Evolutionary conservation across 2,329 filamentous ascomycete species (phyloP), one percentile per base, ranked within the genome.

Genomic region (Neonectria coccinea): DNA sequence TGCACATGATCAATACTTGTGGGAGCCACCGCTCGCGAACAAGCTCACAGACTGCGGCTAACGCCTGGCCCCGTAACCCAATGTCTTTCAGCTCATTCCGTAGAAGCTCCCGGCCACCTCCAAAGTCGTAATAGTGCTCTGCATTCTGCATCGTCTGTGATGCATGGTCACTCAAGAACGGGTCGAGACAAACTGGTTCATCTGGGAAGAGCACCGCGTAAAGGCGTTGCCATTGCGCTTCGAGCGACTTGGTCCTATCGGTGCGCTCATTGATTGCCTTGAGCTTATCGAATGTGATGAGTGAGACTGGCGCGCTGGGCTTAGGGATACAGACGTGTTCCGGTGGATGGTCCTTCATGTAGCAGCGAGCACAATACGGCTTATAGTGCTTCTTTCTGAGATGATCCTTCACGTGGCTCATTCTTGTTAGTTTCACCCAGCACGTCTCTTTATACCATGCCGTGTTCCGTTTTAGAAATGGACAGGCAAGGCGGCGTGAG

Each of bases 391-490:
- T 22, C 14, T 27, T 33, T 33, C 8, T 45, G 5, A 63, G 2
- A 9, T 63, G 61, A 20, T 16, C 4, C 50, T 22, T 54, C 22
- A 66, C 14, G 1, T 41, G 2, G 14, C 44, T 18, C 2, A 60
- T 48, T 0, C 5, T 29, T 18, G 5, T 31, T 9, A 59, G 20
- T 5, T 20, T 44, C 5, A 29, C 8, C 22, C 14, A 0, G 31
- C 50, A 39, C 25, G 0, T 22, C 0, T 0, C 14, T 16, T 12
- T 8, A 27, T 62, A 50, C 0, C 4, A 0, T 0, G 4, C 0
- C 1, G 47, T 47, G 0, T 39, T n/a, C 63, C 44, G 56, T 3
- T 66, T 63, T 2, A 44, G 7, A 20, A 56, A 67, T 4, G 65
- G 65, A 11, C 63, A 67, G n/a, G 55, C 65, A 20, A 18, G 59